Evolutionary conservation across 2,329 filamentous ascomycete genomes (phyloP).

Genomic region (Epichloe amarillans): DNA sequence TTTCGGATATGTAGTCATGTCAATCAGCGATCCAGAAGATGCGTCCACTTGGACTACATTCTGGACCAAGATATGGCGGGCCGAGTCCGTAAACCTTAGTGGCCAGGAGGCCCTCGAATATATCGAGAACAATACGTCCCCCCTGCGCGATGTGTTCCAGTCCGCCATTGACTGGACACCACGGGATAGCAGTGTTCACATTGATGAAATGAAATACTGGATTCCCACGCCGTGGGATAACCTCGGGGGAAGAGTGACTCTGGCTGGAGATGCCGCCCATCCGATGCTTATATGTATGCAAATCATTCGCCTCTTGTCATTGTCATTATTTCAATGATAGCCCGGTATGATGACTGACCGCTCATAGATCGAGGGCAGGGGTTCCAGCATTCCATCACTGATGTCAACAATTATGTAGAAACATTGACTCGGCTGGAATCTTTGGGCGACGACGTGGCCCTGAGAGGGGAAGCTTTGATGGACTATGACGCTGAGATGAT

Average conservation of each 20-base stretch:
- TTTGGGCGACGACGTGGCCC: constrained; percentile 4
- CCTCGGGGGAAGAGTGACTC: constrained; percentile 19
- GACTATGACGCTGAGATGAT: constrained; percentile 21
- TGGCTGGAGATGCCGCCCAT: constrained; percentile 28
- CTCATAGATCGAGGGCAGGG: constrained; percentile 29
- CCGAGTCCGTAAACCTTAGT: constrained; percentile 12
- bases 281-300: constrained; percentile 29
- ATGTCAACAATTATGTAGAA: constrained; percentile 25
- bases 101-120: constrained; percentile 23
- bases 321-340: neutral
- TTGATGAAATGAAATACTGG: constrained; percentile 26
- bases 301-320: neutral
- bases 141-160: constrained; percentile 18
- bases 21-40: constrained; percentile 12
- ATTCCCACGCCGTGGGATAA: constrained; percentile 19
- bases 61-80: constrained; percentile 23
- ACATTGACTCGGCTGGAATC: constrained; percentile 13
- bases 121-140: constrained; percentile 14
- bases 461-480: constrained; percentile 10
- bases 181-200: constrained; percentile 15
- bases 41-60: constrained; percentile 18
- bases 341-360: neutral
- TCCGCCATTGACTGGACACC: constrained; percentile 22
- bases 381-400: constrained; percentile 28
- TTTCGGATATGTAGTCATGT: constrained; percentile 8